These are phyloP conservation scores for Colletotrichum spaethianum DNA, from an alignment of 2,329 filamentous ascomycete species.

Conservation along the genomic window DNA sequence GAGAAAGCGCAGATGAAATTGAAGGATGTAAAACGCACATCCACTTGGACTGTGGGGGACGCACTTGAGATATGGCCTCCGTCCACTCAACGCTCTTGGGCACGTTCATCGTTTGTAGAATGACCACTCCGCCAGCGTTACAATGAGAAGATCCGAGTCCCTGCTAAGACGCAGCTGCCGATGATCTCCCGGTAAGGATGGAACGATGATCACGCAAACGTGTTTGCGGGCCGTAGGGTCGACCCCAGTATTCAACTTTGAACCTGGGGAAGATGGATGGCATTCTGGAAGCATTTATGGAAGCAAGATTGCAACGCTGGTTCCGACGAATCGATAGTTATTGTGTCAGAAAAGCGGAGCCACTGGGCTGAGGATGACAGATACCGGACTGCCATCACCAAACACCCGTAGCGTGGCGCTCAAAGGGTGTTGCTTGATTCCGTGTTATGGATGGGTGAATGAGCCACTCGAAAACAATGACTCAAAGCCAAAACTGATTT, in stretches of 20 bases:
- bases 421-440: neutral
- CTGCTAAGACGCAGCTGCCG: neutral
- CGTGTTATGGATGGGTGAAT: neutral
- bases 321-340: neutral
- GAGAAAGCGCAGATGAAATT: neutral
- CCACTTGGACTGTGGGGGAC: constrained; percentile 18
- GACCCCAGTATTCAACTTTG: neutral
- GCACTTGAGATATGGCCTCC: constrained; percentile 25
- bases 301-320: constrained; percentile 1
- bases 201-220: constrained; percentile 32
- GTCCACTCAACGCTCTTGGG: neutral
- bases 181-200: constrained; percentile 31
- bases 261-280: constrained; percentile 11
- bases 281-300: constrained; percentile 26
- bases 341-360: constrained; percentile 32
- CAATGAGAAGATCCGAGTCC: neutral
- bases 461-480: constrained; percentile 20
- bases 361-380: constrained; percentile 15
- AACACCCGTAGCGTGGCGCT: constrained; percentile 18
- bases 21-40: neutral
- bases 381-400: neutral
- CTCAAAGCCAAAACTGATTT: constrained; percentile 10
- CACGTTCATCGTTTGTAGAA: neutral
- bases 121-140: neutral
- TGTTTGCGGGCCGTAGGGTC: neutral